phyloP scores from a whole-genome alignment of 208 protist genomes.

The Crithidia expoeki region DNA sequence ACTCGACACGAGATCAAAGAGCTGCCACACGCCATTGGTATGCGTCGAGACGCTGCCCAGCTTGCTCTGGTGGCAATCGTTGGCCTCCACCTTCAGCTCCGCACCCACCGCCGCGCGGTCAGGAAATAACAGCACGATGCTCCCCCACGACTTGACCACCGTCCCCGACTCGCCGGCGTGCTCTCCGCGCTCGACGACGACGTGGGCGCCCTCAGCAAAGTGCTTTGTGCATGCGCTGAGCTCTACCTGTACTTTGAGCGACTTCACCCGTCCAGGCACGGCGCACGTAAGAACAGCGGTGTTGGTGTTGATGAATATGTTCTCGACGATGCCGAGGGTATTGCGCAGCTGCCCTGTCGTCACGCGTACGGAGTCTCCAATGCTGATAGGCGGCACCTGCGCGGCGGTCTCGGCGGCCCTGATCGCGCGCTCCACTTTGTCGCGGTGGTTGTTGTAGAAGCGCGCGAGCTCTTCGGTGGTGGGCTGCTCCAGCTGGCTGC shows the following conservation, averaged over 20 bases:
- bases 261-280: constrained; percentile 54
- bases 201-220: constrained; percentile 86
- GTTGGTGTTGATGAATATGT: constrained; percentile 77
- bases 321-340: constrained; percentile 73
- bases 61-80: constrained; percentile 88
- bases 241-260: constrained; percentile 81
- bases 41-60: constrained; percentile 72
- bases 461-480: constrained; percentile 81
- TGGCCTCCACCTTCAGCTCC: constrained; percentile 78
- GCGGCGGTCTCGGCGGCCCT: constrained; percentile 32
- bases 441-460: constrained; percentile 88
- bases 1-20: constrained; percentile 87
- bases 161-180: constrained; percentile 87
- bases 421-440: constrained; percentile 72
- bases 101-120: constrained; percentile 58
- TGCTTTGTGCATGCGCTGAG: constrained; percentile 78
- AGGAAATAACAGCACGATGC: constrained; percentile 80
- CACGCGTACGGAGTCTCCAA: constrained; percentile 83
- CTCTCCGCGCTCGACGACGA: constrained; percentile 80
- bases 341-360: constrained; percentile 75
- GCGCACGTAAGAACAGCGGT: constrained; percentile 67
- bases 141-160: constrained; percentile 77
- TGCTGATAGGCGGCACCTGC: constrained; percentile 35
- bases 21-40: constrained; percentile 61
- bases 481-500: constrained; percentile 70